Evolutionary conservation across 257 asterid genomes (phyloP).

Genomic region (Solanum etuberosum): DNA sequence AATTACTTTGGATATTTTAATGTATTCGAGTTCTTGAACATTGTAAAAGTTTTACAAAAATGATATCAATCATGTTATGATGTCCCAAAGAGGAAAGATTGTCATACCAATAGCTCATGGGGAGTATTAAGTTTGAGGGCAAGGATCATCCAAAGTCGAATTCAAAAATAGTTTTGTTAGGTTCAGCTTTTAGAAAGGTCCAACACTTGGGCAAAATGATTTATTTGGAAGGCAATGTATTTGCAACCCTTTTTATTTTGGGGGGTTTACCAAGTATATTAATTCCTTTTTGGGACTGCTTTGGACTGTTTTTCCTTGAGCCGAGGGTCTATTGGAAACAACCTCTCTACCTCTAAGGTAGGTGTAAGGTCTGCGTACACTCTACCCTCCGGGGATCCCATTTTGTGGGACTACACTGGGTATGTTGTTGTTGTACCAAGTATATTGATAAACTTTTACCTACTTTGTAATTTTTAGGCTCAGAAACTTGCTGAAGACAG

Average conservation of each 20-base stretch:
- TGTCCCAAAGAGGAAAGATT: background rate
- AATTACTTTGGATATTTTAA: background rate
- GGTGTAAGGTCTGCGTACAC: background rate
- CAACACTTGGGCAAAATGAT: background rate
- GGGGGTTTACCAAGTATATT: background rate
- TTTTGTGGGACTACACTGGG: background rate
- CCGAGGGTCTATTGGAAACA: background rate
- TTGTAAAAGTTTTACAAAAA: background rate
- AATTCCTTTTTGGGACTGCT: background rate
- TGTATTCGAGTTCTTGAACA: background rate
- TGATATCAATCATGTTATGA: background rate
- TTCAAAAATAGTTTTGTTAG: background rate
- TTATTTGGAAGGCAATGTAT: background rate
- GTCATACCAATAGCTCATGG: background rate
- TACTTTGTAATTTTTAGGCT: constrained; percentile 19
- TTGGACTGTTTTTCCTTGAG: background rate
- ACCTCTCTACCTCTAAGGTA: background rate
- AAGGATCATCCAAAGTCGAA: background rate
- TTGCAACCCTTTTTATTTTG: background rate
- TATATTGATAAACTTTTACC: background rate
- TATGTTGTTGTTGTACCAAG: background rate
- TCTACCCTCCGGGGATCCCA: background rate
- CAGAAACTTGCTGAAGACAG: constrained; percentile 50
- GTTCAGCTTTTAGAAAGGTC: background rate
- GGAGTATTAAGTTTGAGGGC: background rate